phyloP scores from a whole-genome alignment of 306 rosid species.

The Potentilla sterilis region DNA sequence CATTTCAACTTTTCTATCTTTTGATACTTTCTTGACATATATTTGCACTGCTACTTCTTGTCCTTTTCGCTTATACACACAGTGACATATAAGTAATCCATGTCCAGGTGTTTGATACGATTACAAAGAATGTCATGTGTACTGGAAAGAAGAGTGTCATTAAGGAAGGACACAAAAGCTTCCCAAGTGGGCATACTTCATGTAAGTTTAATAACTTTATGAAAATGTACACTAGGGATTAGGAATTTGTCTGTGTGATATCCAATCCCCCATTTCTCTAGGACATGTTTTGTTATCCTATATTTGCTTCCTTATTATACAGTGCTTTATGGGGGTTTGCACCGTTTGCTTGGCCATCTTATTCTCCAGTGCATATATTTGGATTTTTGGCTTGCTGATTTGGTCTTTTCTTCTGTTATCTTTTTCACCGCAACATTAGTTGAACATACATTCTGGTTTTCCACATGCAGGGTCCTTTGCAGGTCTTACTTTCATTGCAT shows the following conservation, averaged over 20 bases:
- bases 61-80: slow-evolving; percentile 18
- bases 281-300: background rate
- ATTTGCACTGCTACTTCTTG: slow-evolving; percentile 18
- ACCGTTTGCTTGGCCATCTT: background rate
- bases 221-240: background rate
- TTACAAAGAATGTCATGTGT: slow-evolving; percentile 58
- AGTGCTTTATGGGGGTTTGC: background rate
- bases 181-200: slow-evolving; percentile 96
- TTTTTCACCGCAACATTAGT: slow-evolving; percentile 18
- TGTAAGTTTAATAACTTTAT: slow-evolving; percentile 41
- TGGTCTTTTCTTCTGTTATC: slow-evolving; percentile 20
- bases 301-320: background rate
- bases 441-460: slow-evolving; percentile 19
- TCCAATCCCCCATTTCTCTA: background rate
- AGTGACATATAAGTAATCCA: slow-evolving; percentile 17
- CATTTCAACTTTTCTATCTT: slow-evolving; percentile 16
- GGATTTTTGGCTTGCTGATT: slow-evolving; percentile 2
- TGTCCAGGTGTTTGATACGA: slow-evolving; percentile 60
- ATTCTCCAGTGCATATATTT: background rate
- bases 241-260: background rate
- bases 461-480: slow-evolving; percentile 82
- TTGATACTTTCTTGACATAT: background rate
- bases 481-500: slow-evolving; percentile 76
- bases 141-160: slow-evolving; percentile 60
- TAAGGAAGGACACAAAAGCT: slow-evolving; percentile 95